Base-by-base conservation (phyloP, 2,329 filamentous ascomycete species). In the Phoma herbarum region DNA sequence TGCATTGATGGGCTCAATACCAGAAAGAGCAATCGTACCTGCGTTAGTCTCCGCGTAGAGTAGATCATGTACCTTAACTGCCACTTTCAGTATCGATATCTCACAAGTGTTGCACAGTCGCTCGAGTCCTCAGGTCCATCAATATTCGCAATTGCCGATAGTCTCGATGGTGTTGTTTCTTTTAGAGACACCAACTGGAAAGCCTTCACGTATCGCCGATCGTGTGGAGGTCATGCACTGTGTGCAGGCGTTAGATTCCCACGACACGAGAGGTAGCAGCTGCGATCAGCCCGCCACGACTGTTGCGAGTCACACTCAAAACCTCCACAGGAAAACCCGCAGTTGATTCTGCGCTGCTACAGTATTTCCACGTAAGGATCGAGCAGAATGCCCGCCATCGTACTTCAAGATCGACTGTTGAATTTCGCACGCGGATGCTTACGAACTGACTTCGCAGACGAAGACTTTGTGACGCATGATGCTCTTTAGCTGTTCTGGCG, bases 21-120 rank as follows among this genome's bases (percentile, higher is more conserved):
- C 31, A 37, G 23, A 45, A 18, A 43, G 45, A 37, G 39, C 20
- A 20, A 56, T 28, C 23, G 52, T 18, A 41, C 12, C 12, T 54
- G 25, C n/a, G 16, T 12, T 18, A 29, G 43, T 28, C n/a, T 9
- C 28, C 29, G 23, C 37, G 22, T 42, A n/a, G n/a, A 29, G 41
- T 28, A 26, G 12, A n/a, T 52, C 33, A 16, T 18, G 48, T 20
- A 11, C 23, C 23, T 29, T 6, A 28, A 10, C 18, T 52, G 28
- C 31, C 26, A 11, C 39, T 35, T 11, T 28, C 23, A 20, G 33
- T 26, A 43, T 28, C 7, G 43, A 14, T 4, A 45, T 31, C 16
- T n/a, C 41, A 46, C 31, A 2, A 25, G 1, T 22, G n/a, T 28
- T 41, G 46, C 46, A 41, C 18, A 28, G 33, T 20, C 39, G 29